phyloP scores from a whole-genome alignment of 768 basidiomycete genomes.

The Favolaschia claudopus region DNA sequence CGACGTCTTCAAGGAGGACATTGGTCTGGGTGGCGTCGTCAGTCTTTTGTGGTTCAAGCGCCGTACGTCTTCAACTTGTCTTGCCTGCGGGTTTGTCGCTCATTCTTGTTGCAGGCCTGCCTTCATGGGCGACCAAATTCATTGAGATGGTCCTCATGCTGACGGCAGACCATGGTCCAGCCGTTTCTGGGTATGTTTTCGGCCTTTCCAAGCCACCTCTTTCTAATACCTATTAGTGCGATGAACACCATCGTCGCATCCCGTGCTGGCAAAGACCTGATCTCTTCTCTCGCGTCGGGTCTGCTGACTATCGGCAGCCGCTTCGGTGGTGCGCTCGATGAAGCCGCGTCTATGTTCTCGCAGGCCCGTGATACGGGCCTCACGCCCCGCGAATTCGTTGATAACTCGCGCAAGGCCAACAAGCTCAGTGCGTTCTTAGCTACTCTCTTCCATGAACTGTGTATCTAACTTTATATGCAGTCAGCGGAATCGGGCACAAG shows the following conservation, averaged over 20 bases:
- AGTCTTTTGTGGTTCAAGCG: slow-evolving; percentile 98
- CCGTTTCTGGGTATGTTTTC: slow-evolving; percentile 74
- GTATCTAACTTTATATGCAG: slow-evolving; percentile 45
- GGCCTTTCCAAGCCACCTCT: slow-evolving; percentile 22
- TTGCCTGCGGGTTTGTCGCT: slow-evolving; percentile 1
- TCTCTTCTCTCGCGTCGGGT: slow-evolving; percentile 95
- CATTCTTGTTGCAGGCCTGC: slow-evolving; percentile 55
- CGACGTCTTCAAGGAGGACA: slow-evolving; percentile 97
- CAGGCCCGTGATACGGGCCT: slow-evolving; percentile 88
- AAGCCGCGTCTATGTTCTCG: slow-evolving; percentile 96
- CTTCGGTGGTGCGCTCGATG: slow-evolving; percentile 98
- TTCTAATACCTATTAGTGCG: slow-evolving; percentile 49
- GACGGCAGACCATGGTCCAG: slow-evolving; percentile 97
- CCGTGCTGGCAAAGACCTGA: slow-evolving; percentile 98
- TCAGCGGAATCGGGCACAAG: slow-evolving; percentile 99
- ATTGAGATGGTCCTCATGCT: slow-evolving; percentile 99
- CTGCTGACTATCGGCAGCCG: slow-evolving; percentile 97
- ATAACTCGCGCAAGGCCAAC: slow-evolving; percentile 90
- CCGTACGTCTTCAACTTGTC: slow-evolving; percentile 45
- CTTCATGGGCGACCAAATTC: slow-evolving; percentile 95
- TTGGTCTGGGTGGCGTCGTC: slow-evolving; percentile 97
- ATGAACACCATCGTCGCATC: slow-evolving; percentile 99
- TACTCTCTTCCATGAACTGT: slow-evolving; percentile 6
- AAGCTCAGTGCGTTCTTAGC: slow-evolving; percentile 79
- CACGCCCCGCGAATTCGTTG: slow-evolving; percentile 98